Base-by-base conservation (phyloP, 164 flowering plant genomes). In the Stephania japonica region DNA sequence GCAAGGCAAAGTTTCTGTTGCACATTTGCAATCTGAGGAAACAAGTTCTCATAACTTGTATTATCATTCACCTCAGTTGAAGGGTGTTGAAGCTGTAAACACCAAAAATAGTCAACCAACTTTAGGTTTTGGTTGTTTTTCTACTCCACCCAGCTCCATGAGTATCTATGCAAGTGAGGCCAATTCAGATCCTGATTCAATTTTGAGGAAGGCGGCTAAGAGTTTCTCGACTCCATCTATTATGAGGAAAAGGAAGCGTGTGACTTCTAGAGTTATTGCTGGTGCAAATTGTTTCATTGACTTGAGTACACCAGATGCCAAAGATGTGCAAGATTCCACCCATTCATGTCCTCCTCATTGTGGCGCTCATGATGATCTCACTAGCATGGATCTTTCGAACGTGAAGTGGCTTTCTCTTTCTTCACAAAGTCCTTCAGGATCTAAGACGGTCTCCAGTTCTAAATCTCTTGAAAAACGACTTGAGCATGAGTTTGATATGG, bases 201-300 rank as follows among this genome's bases (percentile, higher is more conserved):
- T 78, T 65, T 78, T 88, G 76, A 85, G 80, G 78, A 83, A 44
- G 21, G 83, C 82, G 42, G 90, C 89, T 7, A 78, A 62, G 75
- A 84, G 77, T 68, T 88, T 73, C 70, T 67, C 74, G 42, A 80
- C 80, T 38, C 92, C 90, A 18, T 83, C 87, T 19, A 88, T 88
- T 32, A 79, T 88, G 5, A 82, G 92, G 44, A 88, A 81, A 69
- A 71, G 85, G 71, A 68, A 32, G 32, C 70, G 75, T 53, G 56
- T 24, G 42, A 24, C 74, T 65, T 66, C 67, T 67, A 75, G 42
- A 21, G 56, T 19, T 14, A 50, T 25, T 19, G 62, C 44, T 11
- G 59, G 63, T 75, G 63, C 70, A 67, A 75, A 26, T 67, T 53
- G 71, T 44, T 47, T 23, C 64, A 70, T 67, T 62, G 77, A 49